Conservation (phyloP, 306 rosid species). For the Aeschynomene evenia region DNA sequence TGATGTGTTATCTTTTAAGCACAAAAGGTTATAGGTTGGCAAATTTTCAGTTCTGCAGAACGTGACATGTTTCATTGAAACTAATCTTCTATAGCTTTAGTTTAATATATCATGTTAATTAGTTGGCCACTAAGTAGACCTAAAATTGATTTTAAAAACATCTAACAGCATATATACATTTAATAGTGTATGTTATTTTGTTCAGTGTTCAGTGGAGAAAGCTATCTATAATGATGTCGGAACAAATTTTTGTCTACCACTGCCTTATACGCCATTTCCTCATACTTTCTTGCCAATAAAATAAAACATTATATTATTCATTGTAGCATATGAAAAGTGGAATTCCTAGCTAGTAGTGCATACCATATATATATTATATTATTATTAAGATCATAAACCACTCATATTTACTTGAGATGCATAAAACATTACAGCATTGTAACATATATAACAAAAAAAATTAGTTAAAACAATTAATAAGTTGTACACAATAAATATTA, state of each 20-base stretch:
- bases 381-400: background rate
- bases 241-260: slow-evolving; percentile 23
- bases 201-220: slow-evolving; percentile 21
- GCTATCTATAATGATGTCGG: slow-evolving; percentile 17
- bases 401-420: background rate
- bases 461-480: too few species aligned
- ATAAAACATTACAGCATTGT: too few species aligned
- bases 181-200: too few species aligned
- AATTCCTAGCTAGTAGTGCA: slow-evolving; percentile 4
- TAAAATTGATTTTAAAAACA: background rate
- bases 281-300: slow-evolving; percentile 27
- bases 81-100: background rate
- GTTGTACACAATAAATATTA: too few species aligned
- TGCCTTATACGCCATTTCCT: slow-evolving; percentile 3
- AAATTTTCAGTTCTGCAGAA: background rate
- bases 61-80: slow-evolving; percentile 8
- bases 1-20: slow-evolving; percentile 1
- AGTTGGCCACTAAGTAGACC: too few species aligned
- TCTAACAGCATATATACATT: slow-evolving; percentile 3
- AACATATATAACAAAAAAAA: too few species aligned
- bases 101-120: too few species aligned
- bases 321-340: slow-evolving; percentile 27
- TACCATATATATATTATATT: background rate
- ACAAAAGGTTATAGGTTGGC: background rate
- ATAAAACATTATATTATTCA: background rate